Conservation (phyloP, 345 rosid species). For the Sapria himalayana region DNA sequence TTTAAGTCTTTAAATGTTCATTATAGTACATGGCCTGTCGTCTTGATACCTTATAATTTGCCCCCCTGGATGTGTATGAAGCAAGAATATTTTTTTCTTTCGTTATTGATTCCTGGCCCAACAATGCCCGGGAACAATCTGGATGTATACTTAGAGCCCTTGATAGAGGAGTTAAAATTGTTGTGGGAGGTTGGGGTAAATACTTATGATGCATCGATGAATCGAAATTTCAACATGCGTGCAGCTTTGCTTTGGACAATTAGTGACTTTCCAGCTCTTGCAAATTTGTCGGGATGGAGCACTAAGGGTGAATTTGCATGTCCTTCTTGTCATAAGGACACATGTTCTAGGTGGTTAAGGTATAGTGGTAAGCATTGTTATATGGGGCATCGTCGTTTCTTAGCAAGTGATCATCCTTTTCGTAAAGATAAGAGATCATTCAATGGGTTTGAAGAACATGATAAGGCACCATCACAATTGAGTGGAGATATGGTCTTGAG, state of each 20-base stretch:
- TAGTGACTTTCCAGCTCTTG: background rate
- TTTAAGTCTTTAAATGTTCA: background rate
- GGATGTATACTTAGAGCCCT: background rate
- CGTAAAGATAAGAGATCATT: background rate
- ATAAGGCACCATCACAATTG: background rate
- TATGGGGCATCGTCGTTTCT: background rate
- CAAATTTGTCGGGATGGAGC: background rate
- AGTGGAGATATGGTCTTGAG: background rate
- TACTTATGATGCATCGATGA: background rate
- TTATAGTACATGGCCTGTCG: background rate
- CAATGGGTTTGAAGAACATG: background rate
- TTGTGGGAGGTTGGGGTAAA: background rate
- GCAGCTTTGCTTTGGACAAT: background rate
- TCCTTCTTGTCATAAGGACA: background rate
- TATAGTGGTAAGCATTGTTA: background rate
- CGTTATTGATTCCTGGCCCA: background rate
- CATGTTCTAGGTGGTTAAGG: background rate
- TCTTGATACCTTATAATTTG: background rate
- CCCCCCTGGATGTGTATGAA: slow-evolving; percentile 2
- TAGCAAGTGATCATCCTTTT: background rate
- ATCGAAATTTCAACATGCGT: background rate
- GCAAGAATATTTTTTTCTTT: background rate
- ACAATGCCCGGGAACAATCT: background rate
- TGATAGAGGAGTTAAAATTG: background rate
- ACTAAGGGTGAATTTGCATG: background rate